These are phyloP conservation scores for Triticum dicoccoides DNA, from an alignment of 176 grass and related monocot species.

Conservation along the genomic window DNA sequence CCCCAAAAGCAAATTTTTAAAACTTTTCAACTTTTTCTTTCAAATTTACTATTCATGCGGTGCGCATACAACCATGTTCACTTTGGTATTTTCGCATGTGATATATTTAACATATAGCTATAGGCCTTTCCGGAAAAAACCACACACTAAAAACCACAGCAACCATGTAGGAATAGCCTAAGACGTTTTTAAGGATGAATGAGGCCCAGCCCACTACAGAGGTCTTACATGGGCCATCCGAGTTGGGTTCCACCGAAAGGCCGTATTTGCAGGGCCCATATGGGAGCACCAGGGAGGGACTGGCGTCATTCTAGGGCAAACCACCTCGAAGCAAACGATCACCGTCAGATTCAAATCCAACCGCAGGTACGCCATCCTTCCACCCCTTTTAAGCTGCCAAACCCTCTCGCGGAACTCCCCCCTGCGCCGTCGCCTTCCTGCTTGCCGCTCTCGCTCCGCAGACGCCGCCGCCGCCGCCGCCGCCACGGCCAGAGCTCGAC, in stretches of 20 bases:
- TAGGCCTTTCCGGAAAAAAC: too few species aligned
- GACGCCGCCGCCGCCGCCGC: not conserved
- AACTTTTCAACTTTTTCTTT: too few species aligned
- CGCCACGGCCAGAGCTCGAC: constrained; percentile 4
- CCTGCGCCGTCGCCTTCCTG: constrained; percentile 14
- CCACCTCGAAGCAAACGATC: not conserved
- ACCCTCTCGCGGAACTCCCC: not conserved
- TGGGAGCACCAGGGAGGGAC: not conserved
- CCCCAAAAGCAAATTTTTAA: too few species aligned
- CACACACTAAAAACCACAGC: too few species aligned
- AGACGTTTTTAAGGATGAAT: not conserved
- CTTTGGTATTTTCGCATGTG: too few species aligned
- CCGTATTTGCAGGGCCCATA: not conserved
- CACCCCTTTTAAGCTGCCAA: not conserved
- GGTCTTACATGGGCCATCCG: not conserved
- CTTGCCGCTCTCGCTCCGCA: constrained; percentile 2
- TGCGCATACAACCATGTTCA: too few species aligned
- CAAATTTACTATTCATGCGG: too few species aligned
- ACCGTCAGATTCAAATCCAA: constrained; percentile 26
- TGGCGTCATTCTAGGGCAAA: constrained; percentile 23
- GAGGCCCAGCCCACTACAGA: not conserved
- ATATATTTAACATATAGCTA: too few species aligned
- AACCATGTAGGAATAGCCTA: not conserved
- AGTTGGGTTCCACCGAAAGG: not conserved
- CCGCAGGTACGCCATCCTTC: not conserved